Evolutionary conservation across 441 rosid genomes (phyloP), one percentile per base, ranked within the genome.

Genomic region (Gossypium trilobum): DNA sequence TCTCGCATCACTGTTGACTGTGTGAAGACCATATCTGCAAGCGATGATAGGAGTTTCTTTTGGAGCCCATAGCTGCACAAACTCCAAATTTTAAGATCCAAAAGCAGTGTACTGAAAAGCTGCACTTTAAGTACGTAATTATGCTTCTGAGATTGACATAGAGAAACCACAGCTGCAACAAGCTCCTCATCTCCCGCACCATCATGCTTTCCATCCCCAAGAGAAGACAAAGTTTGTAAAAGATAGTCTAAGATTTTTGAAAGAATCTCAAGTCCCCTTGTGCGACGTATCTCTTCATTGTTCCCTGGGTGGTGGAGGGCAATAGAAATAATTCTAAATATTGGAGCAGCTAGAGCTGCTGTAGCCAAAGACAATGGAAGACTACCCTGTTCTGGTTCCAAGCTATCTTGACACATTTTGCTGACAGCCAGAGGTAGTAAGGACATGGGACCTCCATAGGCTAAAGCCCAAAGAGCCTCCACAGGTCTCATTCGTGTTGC

Each of bases 11-110:
- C 94, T 46, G 78, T 75, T 75, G 97, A 89, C 83, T 95, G 97
- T 19, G 93, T 91, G 83, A 95, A 93, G 82, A 95, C 99, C 98
- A 91, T 93, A 87, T 95, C 99, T 61, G 97, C 97, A 63, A 95
- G 86, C 19, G 97, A 95, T 72, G 98, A 91, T 52, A 95, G 80
- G 75, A 95, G 90, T 82, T 95, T 95, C 85, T 95, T 95, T 80
- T 95, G 98, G 75, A 95, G 82, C 67, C 99, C 99, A 79, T 95
- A 95, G 85, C 88, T 88, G 88, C 99, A 95, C 78, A 91, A 82
- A 80, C 98, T 90, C 98, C 99, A 95, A 78, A 90, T 85, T 82
- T 85, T 89, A 79, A 95, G 86, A 87, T 95, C 99, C 83, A 95
- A 78, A 71, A 95, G 81, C 78, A 95, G 84, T 55, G 91, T 87